Evolutionary conservation across 257 asterid genomes (phyloP).

Genomic region (Eustoma russellianum): DNA sequence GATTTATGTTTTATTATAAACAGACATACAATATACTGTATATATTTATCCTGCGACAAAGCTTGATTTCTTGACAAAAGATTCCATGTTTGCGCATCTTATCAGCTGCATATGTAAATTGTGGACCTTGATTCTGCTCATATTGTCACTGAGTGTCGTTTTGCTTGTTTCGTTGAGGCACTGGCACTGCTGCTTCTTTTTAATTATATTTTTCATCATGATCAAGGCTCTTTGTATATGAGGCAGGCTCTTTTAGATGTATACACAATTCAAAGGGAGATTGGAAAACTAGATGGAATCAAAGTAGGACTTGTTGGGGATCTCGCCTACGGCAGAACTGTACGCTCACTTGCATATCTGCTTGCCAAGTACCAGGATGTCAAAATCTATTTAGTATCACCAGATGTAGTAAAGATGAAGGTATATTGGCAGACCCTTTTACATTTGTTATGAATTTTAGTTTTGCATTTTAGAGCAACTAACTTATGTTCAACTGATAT

Average conservation of each 20-base stretch:
- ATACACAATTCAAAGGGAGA: constrained; percentile 80
- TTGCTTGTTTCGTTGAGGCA: too few relatives aligned
- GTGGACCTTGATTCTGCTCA: too few relatives aligned
- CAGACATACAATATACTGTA: too few relatives aligned
- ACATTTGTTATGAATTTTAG: neutral
- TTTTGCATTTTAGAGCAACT: neutral
- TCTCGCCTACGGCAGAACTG: constrained; percentile 93
- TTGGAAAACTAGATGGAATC: constrained; percentile 82
- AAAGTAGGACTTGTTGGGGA: constrained; percentile 92
- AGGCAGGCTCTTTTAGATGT: constrained; percentile 79
- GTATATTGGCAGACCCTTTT: constrained; percentile 12
- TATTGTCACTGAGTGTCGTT: too few relatives aligned
- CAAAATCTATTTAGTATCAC: constrained; percentile 80
- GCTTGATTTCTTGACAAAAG: too few relatives aligned
- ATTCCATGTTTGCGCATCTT: too few relatives aligned
- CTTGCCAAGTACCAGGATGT: constrained; percentile 69
- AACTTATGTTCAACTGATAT: neutral
- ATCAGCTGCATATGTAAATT: too few relatives aligned
- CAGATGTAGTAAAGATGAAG: constrained; percentile 91
- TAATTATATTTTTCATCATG: too few relatives aligned
- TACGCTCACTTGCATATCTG: constrained; percentile 85
- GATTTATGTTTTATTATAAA: too few relatives aligned
- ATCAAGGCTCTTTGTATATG: neutral
- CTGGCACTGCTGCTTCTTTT: too few relatives aligned
- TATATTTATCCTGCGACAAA: too few relatives aligned